Conservation (phyloP, 140 eudicot genomes). For the Stevia rebaudiana region DNA sequence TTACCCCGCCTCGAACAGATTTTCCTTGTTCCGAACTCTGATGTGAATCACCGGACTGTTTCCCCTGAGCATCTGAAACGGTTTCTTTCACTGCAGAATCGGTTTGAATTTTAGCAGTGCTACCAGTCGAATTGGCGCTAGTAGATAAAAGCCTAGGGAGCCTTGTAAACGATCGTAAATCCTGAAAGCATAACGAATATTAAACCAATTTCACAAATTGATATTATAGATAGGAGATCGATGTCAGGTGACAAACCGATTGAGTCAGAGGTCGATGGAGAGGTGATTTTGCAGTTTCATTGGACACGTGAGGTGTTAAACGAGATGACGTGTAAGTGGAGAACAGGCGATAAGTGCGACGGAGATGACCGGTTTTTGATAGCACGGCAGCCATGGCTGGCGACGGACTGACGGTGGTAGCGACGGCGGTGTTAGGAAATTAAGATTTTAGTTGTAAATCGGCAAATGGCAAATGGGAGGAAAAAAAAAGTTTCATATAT, state of each 20-base stretch:
- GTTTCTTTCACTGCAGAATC: slow-evolving; percentile 27
- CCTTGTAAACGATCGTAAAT: slow-evolving; percentile 25
- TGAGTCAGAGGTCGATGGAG: slow-evolving; percentile 21
- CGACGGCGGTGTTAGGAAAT: neutral
- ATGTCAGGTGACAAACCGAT: slow-evolving; percentile 23
- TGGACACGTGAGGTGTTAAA: slow-evolving; percentile 24
- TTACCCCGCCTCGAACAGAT: slow-evolving; percentile 73
- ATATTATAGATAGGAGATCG: neutral
- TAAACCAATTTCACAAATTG: neutral
- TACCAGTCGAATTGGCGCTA: slow-evolving; percentile 15
- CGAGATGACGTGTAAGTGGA: slow-evolving; percentile 28
- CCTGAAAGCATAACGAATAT: slow-evolving; percentile 19
- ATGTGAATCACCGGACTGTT: slow-evolving; percentile 40
- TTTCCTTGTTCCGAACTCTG: slow-evolving; percentile 48
- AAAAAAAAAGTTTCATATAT: too few species aligned
- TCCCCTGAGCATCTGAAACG: slow-evolving; percentile 28
- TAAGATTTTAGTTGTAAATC: neutral
- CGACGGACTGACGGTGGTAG: neutral
- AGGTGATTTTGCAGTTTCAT: slow-evolving; percentile 18
- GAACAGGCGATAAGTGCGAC: slow-evolving; percentile 25
- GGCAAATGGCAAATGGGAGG: too few species aligned
- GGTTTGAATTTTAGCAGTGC: slow-evolving; percentile 18
- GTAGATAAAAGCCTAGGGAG: slow-evolving; percentile 45
- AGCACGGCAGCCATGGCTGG: slow-evolving; percentile 24
- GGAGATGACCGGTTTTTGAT: slow-evolving; percentile 35